phyloP scores from a whole-genome alignment of 495 filamentous ascomycete species.

The Daldinia decipiens region DNA sequence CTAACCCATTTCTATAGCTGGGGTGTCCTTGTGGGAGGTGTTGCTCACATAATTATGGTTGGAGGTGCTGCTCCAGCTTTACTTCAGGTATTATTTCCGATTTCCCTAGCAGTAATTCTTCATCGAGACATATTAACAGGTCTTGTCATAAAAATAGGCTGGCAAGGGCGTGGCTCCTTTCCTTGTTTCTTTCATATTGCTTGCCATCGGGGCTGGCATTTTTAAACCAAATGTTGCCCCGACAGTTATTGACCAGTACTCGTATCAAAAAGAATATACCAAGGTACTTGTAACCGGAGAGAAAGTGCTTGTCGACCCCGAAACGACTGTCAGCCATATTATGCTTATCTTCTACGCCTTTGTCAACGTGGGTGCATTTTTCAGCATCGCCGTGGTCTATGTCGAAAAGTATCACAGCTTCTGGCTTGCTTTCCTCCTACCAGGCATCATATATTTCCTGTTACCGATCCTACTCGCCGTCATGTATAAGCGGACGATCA shows the following conservation, averaged over 20 bases:
- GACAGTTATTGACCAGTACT: slow-evolving; percentile 76
- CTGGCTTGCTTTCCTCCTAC: slow-evolving; percentile 73
- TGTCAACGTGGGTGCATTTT: slow-evolving; percentile 78
- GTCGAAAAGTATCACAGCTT: slow-evolving; percentile 73
- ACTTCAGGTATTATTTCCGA: slow-evolving; percentile 46
- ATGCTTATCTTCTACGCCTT: slow-evolving; percentile 71
- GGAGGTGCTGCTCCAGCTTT: slow-evolving; percentile 63
- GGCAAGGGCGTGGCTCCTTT: slow-evolving; percentile 63
- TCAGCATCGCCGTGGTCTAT: slow-evolving; percentile 71
- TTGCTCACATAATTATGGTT: slow-evolving; percentile 67
- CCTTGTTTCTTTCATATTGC: slow-evolving; percentile 60
- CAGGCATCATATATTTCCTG: slow-evolving; percentile 58
- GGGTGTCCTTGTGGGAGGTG: slow-evolving; percentile 63
- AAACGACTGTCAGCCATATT: slow-evolving; percentile 75
- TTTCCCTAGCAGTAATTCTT: background rate
- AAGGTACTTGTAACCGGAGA: slow-evolving; percentile 74
- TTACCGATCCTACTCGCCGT: slow-evolving; percentile 55
- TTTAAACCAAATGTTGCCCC: slow-evolving; percentile 75
- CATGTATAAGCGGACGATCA: slow-evolving; percentile 56
- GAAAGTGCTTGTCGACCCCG: slow-evolving; percentile 75
- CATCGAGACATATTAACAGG: background rate
- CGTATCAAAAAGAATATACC: slow-evolving; percentile 57
- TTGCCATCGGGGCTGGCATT: slow-evolving; percentile 68
- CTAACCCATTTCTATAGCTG: slow-evolving; percentile 1
- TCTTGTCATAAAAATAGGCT: slow-evolving; percentile 1